These are phyloP conservation scores for Sporothrix globosa DNA, from an alignment of 2,329 filamentous ascomycete species.

Conservation along the genomic window DNA sequence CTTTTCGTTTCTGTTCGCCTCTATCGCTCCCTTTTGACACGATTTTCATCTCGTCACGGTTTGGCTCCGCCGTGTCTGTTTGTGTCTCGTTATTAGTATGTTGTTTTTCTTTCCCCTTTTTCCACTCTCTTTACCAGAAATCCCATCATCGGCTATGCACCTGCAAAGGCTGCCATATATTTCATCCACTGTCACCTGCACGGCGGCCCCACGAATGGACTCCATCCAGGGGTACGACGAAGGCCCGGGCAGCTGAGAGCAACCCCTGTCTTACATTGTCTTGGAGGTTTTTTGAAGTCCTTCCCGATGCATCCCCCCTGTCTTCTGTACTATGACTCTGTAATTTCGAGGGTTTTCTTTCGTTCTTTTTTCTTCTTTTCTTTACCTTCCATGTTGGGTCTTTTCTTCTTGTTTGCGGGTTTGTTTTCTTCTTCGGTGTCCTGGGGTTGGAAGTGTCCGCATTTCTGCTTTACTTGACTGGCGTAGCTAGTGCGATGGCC, in stretches of 20 bases:
- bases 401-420: no score
- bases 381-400: neutral
- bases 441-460: conserved; percentile 19
- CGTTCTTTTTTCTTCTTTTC: no score
- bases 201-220: neutral
- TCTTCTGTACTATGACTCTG: neutral
- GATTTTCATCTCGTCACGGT: no score
- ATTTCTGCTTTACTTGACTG: neutral
- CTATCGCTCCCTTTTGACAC: no score
- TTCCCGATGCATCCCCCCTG: no score
- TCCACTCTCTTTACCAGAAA: conserved; percentile 7
- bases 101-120: neutral
- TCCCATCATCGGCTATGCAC: conserved; percentile 11
- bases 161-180: neutral
- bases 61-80: no score
- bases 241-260: neutral
- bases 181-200: neutral
- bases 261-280: neutral
- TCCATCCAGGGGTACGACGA: neutral
- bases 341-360: neutral
- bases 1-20: no score
- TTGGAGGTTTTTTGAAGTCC: no score
- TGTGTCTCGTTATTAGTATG: no score
- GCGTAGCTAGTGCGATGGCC: neutral
- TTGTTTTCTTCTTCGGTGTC: neutral